phyloP scores from a whole-genome alignment of 2,329 filamentous ascomycete genomes.

The Chlorencoelia australis region DNA sequence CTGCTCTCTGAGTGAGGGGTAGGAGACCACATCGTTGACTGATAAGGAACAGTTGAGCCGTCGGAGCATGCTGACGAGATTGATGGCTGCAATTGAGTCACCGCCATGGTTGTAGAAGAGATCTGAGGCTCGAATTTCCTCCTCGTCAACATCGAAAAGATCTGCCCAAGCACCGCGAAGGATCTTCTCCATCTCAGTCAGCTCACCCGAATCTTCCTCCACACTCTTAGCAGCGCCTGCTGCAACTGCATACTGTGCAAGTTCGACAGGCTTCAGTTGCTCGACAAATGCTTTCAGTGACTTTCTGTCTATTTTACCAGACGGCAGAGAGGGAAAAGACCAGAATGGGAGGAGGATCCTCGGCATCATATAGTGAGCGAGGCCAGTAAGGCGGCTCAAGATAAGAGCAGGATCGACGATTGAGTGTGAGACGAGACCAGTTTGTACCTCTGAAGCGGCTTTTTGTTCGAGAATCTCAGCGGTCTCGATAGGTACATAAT shows the following conservation, averaged over 20 bases:
- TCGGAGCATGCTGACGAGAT: not conserved
- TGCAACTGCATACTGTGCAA: no score
- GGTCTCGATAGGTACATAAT: constrained; percentile 1
- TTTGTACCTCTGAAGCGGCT: not conserved
- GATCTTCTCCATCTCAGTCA: no score
- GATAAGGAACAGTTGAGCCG: not conserved
- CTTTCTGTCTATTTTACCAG: constrained; percentile 4
- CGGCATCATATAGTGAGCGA: constrained; percentile 3
- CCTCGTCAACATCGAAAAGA: not conserved
- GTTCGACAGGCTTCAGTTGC: no score
- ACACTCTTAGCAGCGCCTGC: no score
- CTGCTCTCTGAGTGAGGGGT: not conserved
- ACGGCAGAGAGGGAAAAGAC: no score
- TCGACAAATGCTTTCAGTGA: not conserved
- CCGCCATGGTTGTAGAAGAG: not conserved
- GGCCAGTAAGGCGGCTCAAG: no score
- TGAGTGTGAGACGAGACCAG: no score
- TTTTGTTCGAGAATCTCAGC: not conserved
- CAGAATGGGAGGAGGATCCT: no score
- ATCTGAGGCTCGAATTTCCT: not conserved
- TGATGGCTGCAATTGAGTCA: not conserved
- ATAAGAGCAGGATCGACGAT: no score
- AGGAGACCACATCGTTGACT: not conserved
- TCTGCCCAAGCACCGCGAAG: no score
- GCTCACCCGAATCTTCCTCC: no score